These are phyloP conservation scores for Saturnispora besseyi DNA, from an alignment of 805 yeast species.

Conservation along the genomic window DNA sequence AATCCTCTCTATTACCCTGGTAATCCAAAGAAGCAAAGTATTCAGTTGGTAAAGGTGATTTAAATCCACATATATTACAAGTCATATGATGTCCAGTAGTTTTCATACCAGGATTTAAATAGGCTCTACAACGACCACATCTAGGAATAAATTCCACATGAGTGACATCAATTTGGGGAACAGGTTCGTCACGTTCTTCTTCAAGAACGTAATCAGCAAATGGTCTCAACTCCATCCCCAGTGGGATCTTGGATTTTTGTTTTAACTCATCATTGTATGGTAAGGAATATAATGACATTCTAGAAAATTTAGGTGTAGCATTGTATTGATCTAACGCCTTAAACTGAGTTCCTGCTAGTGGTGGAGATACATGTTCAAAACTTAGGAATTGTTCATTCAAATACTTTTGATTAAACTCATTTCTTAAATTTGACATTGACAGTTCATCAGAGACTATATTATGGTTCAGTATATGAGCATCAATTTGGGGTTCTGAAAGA, in stretches of 20 bases:
- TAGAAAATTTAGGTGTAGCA: constrained; percentile 69
- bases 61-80: constrained; percentile 82
- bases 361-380: constrained; percentile 73
- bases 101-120: constrained; percentile 76
- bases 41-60: constrained; percentile 58
- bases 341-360: constrained; percentile 67
- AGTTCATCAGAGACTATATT: constrained; percentile 19
- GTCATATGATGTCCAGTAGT: constrained; percentile 54
- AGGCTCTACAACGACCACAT: constrained; percentile 86
- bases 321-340: constrained; percentile 73
- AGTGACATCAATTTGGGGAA: constrained; percentile 62
- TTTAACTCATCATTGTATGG: constrained; percentile 70
- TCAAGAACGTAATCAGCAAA: constrained; percentile 52
- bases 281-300: constrained; percentile 72
- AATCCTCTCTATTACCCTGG: constrained; percentile 55
- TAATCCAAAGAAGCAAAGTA: constrained; percentile 56
- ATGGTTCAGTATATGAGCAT: constrained; percentile 7
- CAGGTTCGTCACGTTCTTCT: constrained; percentile 35
- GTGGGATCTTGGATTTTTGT: constrained; percentile 62
- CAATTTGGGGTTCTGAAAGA: not conserved
- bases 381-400: constrained; percentile 49
- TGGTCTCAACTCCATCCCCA: constrained; percentile 76
- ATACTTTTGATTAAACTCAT: constrained; percentile 27
- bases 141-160: constrained; percentile 64
- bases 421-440: constrained; percentile 31